Evolutionary conservation across 2,329 filamentous ascomycete species (phyloP), one percentile per base, ranked within the genome.

Genomic region (Colletotrichum sp.): DNA sequence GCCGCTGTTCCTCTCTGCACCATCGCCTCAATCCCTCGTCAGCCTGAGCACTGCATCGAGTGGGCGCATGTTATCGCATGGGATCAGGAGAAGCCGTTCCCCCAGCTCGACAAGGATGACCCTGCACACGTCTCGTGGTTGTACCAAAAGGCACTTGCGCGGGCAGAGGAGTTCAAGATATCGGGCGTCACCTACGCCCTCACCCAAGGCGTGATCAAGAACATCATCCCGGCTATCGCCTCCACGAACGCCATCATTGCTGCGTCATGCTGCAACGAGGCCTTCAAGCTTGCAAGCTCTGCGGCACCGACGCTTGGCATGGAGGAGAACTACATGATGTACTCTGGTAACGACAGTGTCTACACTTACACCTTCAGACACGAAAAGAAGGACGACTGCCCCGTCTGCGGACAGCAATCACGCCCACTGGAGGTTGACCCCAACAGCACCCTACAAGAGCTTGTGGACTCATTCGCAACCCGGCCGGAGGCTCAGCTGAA

Each of bases 61-160:
- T 99, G 97, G 97, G 98, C 97, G 0, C 96, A 99, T 84, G 94
- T 99, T 82, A 98, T 99, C 78, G 97, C 97, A 55, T 99, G 97
- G 97, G 96, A 98, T 77, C 91, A 94, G 79, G 92, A 95, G 81
- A 93, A 94, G 83, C 94, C 94, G 78, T 98, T 96, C 79, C 93
- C 96, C 22, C 90, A 91, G 44, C 93, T 99, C 64, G 97, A 99
- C 86, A 98, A 95, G 80, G 98, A 99, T 84, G 95, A 99, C 81
- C 95, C 98, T 55, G 95, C 98, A 83, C 97, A 99, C 85, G 97
- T 99, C 81, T 95, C 93, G n/a, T 99, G 97, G 97, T 90, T 99
- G 6, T 99, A 95, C 85, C 90, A 95, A 78, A 96, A 96, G 82
- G 96, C 97, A 0, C 90, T 96, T 18, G 86, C 90, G 63, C 94